Evolutionary conservation across 768 basidiomycete genomes (phyloP).

Genomic region (Aureoboletus auriporus): DNA sequence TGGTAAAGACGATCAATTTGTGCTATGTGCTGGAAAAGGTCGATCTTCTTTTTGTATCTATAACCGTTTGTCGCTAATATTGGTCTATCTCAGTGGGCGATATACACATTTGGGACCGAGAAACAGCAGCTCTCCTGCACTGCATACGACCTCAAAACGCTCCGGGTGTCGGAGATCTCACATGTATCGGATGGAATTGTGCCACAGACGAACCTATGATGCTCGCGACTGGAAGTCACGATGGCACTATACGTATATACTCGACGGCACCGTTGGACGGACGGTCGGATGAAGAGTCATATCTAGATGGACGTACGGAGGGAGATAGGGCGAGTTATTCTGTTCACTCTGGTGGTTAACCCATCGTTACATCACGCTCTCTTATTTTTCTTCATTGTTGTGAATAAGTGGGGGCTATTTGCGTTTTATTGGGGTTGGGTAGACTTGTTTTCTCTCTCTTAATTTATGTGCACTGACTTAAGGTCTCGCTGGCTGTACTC

Average conservation of each 20-base stretch:
- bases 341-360: slow-evolving; percentile 26
- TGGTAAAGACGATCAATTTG: slow-evolving; percentile 72
- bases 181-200: slow-evolving; percentile 79
- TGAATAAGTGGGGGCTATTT: slow-evolving; percentile 4
- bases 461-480: slow-evolving; percentile 23
- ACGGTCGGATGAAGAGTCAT: slow-evolving; percentile 23
- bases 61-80: neutral
- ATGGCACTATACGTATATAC: slow-evolving; percentile 75
- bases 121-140: slow-evolving; percentile 69
- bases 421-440: slow-evolving; percentile 13
- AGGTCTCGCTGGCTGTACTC: slow-evolving; percentile 7
- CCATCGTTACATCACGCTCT: slow-evolving; percentile 2
- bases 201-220: slow-evolving; percentile 45
- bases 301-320: slow-evolving; percentile 21
- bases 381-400: neutral
- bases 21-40: slow-evolving; percentile 78
- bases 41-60: slow-evolving; percentile 2
- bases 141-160: slow-evolving; percentile 54
- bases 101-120: slow-evolving; percentile 84
- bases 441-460: slow-evolving; percentile 4
- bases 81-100: slow-evolving; percentile 57
- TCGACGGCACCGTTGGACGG: slow-evolving; percentile 38
- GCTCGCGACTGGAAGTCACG: slow-evolving; percentile 75
- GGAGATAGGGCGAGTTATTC: slow-evolving; percentile 21
- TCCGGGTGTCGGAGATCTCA: slow-evolving; percentile 60